A percentile compares a stretch with the other conserved stretches of the same genome.
phyloP scores from a whole-genome alignment of 345 rosid species.

The Moricandia moricandioides region DNA sequence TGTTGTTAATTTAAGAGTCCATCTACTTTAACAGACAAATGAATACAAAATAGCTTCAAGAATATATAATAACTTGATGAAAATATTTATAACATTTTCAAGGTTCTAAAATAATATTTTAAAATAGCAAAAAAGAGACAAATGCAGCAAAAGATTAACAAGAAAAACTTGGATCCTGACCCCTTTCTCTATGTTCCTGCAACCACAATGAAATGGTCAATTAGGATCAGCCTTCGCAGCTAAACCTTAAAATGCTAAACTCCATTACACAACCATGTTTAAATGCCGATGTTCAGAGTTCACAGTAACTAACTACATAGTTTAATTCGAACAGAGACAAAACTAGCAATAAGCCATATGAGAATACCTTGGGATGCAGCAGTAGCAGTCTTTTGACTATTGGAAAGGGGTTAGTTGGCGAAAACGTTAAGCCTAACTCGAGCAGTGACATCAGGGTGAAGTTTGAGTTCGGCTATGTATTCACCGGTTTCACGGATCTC shows the following conservation, averaged over 20 bases:
- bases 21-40: conserved; percentile 13
- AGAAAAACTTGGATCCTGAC: conserved; percentile 8
- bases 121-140: conserved; percentile 17
- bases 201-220: not conserved
- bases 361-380: conserved; percentile 10
- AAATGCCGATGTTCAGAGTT: not conserved
- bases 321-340: not conserved
- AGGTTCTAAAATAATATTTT: not conserved
- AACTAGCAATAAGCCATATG: not conserved
- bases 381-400: conserved; percentile 1
- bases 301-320: conserved; percentile 6
- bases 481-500: conserved; percentile 94
- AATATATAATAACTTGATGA: not conserved
- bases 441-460: conserved; percentile 92
- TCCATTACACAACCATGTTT: not conserved
- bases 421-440: conserved; percentile 69
- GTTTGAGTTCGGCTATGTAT: conserved; percentile 84
- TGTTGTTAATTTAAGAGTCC: conserved; percentile 18
- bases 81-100: not conserved
- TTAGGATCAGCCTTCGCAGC: not conserved
- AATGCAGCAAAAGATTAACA: conserved; percentile 19
- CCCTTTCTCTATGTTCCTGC: conserved; percentile 22
- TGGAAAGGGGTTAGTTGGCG: conserved; percentile 52
- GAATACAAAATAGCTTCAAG: not conserved
- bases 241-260: not conserved